Percentiles rank a stretch among this genome's conserved stretches.
Conservation (phyloP, 371 early-diverging fungal species). For the Actinomucor elegans region DNA sequence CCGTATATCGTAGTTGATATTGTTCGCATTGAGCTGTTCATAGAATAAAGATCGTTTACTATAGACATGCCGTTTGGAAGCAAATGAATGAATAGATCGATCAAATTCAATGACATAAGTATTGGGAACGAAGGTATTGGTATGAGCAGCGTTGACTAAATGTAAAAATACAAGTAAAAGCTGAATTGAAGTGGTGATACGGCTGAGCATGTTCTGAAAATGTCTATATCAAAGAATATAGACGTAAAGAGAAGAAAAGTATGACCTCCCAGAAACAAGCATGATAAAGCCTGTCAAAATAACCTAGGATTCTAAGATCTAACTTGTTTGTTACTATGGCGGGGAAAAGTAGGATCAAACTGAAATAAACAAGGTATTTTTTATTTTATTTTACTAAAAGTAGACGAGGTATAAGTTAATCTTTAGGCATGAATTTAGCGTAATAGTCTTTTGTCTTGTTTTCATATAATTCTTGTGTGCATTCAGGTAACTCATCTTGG, state of each 20-base stretch:
- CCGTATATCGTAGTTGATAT: constrained; percentile 33
- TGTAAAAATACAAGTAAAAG: too few species aligned
- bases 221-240: too few species aligned
- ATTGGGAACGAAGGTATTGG: constrained; percentile 22
- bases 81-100: constrained; percentile 1
- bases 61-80: constrained; percentile 10
- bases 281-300: too few species aligned
- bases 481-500: constrained; percentile 83
- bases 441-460: constrained; percentile 76
- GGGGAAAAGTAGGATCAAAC: background rate
- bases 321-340: too few species aligned
- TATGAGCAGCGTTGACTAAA: too few species aligned
- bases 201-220: too few species aligned
- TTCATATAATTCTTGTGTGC: constrained; percentile 78
- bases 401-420: constrained; percentile 19
- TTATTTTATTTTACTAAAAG: too few species aligned
- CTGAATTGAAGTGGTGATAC: too few species aligned
- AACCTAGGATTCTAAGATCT: too few species aligned
- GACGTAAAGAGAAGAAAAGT: too few species aligned
- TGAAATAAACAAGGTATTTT: background rate
- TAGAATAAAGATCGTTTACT: constrained; percentile 17
- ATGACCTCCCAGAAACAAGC: too few species aligned
- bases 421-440: constrained; percentile 69
- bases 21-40: constrained; percentile 20
- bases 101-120: constrained; percentile 37